A percentile compares a stretch with the other conserved stretches of the same genome.
phyloP scores from a whole-genome alignment of 2,329 filamentous ascomycete genomes.

The Fusarium illudens region DNA sequence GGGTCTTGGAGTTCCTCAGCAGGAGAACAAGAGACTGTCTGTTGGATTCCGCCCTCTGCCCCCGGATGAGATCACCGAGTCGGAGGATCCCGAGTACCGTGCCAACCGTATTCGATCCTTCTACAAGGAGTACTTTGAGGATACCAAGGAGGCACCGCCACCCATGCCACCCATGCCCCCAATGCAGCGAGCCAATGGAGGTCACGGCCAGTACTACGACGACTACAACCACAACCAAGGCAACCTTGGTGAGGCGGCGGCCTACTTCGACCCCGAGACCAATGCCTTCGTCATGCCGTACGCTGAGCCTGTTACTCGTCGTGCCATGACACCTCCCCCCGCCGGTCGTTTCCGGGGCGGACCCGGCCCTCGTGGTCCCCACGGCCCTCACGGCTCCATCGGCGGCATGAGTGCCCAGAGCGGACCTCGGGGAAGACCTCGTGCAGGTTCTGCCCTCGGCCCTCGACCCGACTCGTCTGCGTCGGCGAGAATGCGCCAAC shows the following conservation, averaged over 20 bases:
- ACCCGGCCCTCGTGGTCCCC: constrained; percentile 43
- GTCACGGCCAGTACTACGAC: constrained; percentile 68
- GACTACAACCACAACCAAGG: constrained; percentile 74
- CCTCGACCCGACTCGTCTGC: constrained; percentile 73
- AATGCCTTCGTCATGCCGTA: constrained; percentile 83
- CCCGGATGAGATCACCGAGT: constrained; percentile 78
- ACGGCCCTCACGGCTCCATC: constrained; percentile 58
- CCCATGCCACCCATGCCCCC: constrained; percentile 51
- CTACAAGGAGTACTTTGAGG: constrained; percentile 99
- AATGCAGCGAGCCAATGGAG: constrained; percentile 35
- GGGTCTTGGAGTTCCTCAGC: constrained; percentile 62
- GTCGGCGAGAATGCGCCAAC: constrained; percentile 53
- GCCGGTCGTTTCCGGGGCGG: constrained; percentile 56
- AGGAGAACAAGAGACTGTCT: constrained; percentile 67
- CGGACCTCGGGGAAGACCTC: constrained; percentile 63
- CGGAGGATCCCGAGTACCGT: constrained; percentile 91
- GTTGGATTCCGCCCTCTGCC: constrained; percentile 85
- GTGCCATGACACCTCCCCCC: constrained; percentile 95
- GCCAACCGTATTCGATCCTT: constrained; percentile 98
- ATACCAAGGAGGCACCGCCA: constrained; percentile 65
- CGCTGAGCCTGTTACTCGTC: constrained; percentile 83
- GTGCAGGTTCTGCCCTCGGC: constrained; percentile 58
- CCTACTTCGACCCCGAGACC: constrained; percentile 72
- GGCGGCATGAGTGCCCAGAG: constrained; percentile 58
- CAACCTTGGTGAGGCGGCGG: constrained; percentile 71